Conservation (phyloP, 139 green algal species). For the Dunaliella primolecta region DNA sequence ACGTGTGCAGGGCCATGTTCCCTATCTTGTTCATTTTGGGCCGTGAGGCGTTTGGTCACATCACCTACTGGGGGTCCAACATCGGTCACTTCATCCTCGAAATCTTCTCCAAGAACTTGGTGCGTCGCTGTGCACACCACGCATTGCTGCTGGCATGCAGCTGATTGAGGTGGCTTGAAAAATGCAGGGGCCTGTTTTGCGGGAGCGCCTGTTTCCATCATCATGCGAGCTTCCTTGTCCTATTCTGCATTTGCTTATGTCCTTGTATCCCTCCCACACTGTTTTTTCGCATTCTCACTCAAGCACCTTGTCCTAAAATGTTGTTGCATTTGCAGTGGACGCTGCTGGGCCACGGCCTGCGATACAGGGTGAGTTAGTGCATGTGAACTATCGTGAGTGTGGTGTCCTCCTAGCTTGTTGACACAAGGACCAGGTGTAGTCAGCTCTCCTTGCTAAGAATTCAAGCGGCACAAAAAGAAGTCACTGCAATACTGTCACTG, state of each 20-base stretch:
- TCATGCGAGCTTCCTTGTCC: no score
- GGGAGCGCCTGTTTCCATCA: neutral
- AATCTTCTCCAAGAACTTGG: constrained; percentile 57
- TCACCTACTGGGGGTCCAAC: constrained; percentile 24
- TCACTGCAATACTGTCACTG: neutral
- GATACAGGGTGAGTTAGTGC: constrained; percentile 35
- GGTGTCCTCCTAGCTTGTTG: neutral
- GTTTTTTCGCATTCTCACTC: neutral
- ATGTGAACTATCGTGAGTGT: neutral
- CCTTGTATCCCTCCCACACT: neutral
- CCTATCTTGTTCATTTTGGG: constrained; percentile 58
- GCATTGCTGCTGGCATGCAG: no score
- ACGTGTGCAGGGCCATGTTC: constrained; percentile 24
- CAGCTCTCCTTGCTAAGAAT: neutral
- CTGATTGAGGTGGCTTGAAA: no score
- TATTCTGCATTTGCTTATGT: neutral
- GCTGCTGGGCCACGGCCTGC: constrained; percentile 46
- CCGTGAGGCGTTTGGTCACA: constrained; percentile 44
- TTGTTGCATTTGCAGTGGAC: constrained; percentile 28
- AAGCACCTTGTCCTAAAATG: neutral
- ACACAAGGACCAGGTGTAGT: neutral
- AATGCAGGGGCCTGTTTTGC: neutral
- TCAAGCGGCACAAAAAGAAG: neutral
- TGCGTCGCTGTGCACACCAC: no score
- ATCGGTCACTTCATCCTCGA: constrained; percentile 45